These are phyloP conservation scores for Hamigera avellanea DNA, from an alignment of 495 filamentous ascomycete species.

Conservation along the genomic window DNA sequence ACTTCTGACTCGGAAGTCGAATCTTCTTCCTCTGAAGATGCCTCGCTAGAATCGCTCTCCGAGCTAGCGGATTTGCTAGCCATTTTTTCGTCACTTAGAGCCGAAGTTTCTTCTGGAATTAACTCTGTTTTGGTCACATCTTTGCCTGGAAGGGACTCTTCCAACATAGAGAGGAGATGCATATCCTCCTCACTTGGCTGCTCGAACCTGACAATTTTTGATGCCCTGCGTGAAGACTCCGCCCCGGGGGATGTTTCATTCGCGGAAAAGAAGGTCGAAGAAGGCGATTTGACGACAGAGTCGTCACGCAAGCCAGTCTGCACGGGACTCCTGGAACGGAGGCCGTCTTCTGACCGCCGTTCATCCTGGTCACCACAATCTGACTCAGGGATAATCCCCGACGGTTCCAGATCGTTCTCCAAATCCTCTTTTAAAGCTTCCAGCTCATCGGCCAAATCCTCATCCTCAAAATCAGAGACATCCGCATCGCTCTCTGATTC, in stretches of 20 bases:
- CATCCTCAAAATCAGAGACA: slow-evolving; percentile 24
- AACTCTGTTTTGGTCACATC: too few relatives aligned
- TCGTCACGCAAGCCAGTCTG: slow-evolving; percentile 1
- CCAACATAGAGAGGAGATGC: neutral
- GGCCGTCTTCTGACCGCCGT: slow-evolving; percentile 1
- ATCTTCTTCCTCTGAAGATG: slow-evolving; percentile 11
- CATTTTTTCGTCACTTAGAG: slow-evolving; percentile 2
- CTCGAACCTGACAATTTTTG: slow-evolving; percentile 25
- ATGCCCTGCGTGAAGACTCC: slow-evolving; percentile 14
- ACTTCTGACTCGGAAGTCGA: slow-evolving; percentile 7
- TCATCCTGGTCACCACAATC: slow-evolving; percentile 10
- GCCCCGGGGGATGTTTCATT: slow-evolving; percentile 11
- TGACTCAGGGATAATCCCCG: slow-evolving; percentile 8
- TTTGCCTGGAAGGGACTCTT: neutral
- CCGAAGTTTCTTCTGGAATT: neutral
- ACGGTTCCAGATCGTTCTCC: slow-evolving; percentile 28
- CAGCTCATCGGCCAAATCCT: slow-evolving; percentile 31
- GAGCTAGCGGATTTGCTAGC: slow-evolving; percentile 15
- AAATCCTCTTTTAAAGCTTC: slow-evolving; percentile 32
- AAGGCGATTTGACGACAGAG: slow-evolving; percentile 8
- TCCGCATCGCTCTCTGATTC: slow-evolving; percentile 26
- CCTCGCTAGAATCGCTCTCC: slow-evolving; percentile 12
- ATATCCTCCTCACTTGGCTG: slow-evolving; percentile 8
- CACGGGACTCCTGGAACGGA: slow-evolving; percentile 9
- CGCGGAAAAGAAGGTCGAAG: slow-evolving; percentile 5